Conservation (phyloP, 2,329 filamentous ascomycete genomes). For the Aspergillus sp. region DNA sequence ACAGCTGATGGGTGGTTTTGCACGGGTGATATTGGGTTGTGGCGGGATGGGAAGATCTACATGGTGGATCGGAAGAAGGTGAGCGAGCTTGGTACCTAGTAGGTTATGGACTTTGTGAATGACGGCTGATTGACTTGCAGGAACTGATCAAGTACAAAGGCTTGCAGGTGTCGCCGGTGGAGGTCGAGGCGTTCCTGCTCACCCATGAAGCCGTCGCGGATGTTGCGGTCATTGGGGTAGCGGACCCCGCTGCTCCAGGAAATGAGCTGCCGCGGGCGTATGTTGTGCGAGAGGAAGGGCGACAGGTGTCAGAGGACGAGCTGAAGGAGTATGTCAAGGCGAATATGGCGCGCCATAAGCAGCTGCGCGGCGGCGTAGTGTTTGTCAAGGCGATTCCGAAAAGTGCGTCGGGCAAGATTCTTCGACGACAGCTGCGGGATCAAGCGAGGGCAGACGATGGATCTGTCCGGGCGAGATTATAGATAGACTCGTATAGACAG, state of each 20-base stretch:
- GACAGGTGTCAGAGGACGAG: slow-evolving; percentile 7
- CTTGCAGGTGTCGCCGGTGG: slow-evolving; percentile 15
- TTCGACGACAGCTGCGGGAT: slow-evolving; percentile 12
- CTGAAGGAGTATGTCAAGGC: slow-evolving; percentile 11
- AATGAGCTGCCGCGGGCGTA: slow-evolving; percentile 17
- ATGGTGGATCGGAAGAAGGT: slow-evolving; percentile 17
- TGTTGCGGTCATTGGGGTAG: slow-evolving; percentile 13
- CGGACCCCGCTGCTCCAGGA: slow-evolving; percentile 11
- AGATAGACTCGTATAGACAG: too few species aligned
- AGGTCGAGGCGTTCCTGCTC: slow-evolving; percentile 13
- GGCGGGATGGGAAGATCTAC: slow-evolving; percentile 10
- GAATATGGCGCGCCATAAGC: slow-evolving; percentile 11
- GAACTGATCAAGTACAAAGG: slow-evolving; percentile 19
- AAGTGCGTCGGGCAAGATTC: slow-evolving; percentile 13
- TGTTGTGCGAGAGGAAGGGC: slow-evolving; percentile 6
- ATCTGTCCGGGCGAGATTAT: slow-evolving; percentile 2
- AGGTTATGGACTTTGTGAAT: neutral
- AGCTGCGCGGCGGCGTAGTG: slow-evolving; percentile 13
- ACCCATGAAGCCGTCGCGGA: slow-evolving; percentile 12
- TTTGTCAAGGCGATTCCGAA: slow-evolving; percentile 15
- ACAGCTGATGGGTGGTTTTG: slow-evolving; percentile 11
- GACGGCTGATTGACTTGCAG: neutral
- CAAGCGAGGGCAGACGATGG: slow-evolving; percentile 6
- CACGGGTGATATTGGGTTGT: slow-evolving; percentile 15
- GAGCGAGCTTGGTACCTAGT: neutral